Evolutionary conservation across 2,329 filamentous ascomycete genomes (phyloP).

Genomic region (Rhynchosporium graminicola): DNA sequence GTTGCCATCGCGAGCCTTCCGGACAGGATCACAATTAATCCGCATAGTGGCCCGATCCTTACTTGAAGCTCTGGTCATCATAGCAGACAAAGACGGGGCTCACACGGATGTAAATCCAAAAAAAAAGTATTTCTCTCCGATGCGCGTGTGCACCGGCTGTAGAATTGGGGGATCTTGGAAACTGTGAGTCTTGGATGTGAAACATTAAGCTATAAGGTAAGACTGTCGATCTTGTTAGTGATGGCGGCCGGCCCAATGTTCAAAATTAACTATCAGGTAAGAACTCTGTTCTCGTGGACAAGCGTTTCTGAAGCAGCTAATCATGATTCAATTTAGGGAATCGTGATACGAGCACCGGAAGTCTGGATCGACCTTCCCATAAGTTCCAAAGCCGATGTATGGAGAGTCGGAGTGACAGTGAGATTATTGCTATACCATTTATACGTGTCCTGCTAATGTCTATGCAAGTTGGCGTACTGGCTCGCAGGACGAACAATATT

Average conservation of each 20-base stretch:
- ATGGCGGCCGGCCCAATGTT: neutral
- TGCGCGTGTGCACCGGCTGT: neutral
- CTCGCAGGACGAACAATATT: neutral
- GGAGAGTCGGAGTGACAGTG: neutral
- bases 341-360: neutral
- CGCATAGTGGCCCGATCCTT: neutral
- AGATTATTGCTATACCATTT: neutral
- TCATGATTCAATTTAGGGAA: neutral
- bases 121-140: neutral
- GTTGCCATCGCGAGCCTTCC: neutral
- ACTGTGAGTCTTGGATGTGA: neutral
- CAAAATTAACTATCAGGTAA: neutral
- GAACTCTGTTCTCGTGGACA: neutral
- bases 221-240: neutral
- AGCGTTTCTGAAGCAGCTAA: neutral
- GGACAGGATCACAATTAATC: neutral
- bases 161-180: slow-evolving; percentile 3
- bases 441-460: no score
- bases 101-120: slow-evolving; percentile 8
- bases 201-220: neutral
- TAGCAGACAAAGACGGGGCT: neutral
- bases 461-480: slow-evolving; percentile 4
- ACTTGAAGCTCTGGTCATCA: neutral
- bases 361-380: neutral
- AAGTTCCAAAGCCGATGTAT: neutral